These are phyloP conservation scores for Picea abies DNA, from an alignment of 83 land plant species.

Conservation along the genomic window DNA sequence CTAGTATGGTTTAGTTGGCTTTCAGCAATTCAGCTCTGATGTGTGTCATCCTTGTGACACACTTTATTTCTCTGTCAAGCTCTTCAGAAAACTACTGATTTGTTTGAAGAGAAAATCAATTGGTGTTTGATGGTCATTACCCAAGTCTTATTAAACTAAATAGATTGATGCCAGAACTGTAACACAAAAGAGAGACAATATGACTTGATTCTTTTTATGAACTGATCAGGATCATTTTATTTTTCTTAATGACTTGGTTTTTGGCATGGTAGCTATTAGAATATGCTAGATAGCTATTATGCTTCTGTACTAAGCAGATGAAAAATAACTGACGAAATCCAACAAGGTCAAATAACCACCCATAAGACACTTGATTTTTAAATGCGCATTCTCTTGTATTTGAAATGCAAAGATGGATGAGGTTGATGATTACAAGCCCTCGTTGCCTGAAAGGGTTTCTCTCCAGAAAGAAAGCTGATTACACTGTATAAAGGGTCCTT, in stretches of 20 bases:
- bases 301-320: neutral
- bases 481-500: no score
- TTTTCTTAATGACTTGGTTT: neutral
- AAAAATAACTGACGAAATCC: no score
- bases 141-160: neutral
- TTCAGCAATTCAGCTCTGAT: no score
- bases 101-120: neutral
- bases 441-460: no score
- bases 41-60: no score
- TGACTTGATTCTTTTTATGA: neutral
- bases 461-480: no score
- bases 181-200: neutral
- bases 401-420: no score
- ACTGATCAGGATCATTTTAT: neutral
- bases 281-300: neutral
- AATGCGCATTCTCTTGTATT: no score
- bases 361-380: no score
- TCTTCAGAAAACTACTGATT: neutral
- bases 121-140: neutral
- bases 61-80: neutral
- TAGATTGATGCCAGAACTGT: neutral
- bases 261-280: neutral
- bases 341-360: no score
- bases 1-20: no score
- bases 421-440: no score